Evolutionary conservation across 352 stramenopile genomes (phyloP).

Genomic region (Blastocystis sp.): DNA sequence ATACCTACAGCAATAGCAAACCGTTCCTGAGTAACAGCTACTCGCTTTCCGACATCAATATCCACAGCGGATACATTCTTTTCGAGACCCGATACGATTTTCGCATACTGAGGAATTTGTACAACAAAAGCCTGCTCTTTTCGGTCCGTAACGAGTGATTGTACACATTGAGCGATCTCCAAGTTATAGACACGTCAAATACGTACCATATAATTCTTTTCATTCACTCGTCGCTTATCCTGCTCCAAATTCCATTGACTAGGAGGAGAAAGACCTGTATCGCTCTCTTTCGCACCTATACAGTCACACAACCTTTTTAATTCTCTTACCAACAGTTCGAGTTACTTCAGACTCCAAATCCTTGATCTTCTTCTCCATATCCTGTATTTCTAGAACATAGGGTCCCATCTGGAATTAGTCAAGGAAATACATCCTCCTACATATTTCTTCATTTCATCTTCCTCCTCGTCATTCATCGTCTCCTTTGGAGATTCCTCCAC

Average conservation of each 20-base stretch:
- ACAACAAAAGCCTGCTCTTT: constrained; percentile 98
- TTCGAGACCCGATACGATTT: constrained; percentile 94
- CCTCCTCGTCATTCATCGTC: constrained; percentile 13
- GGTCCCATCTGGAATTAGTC: constrained; percentile 70
- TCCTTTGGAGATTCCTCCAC: neutral
- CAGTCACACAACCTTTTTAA: neutral
- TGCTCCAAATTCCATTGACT: constrained; percentile 96
- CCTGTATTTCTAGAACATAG: constrained; percentile 90
- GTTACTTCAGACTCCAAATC: constrained; percentile 84
- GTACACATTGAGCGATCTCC: constrained; percentile 87
- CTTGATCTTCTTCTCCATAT: constrained; percentile 96
- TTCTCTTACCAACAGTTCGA: constrained; percentile 72
- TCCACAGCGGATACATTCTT: constrained; percentile 96
- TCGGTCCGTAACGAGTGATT: constrained; percentile 82
- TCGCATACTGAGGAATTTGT: constrained; percentile 99
- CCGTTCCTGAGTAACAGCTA: constrained; percentile 78
- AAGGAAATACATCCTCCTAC: neutral
- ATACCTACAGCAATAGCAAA: constrained; percentile 51
- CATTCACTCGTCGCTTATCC: constrained; percentile 99
- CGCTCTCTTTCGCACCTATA: constrained; percentile 90
- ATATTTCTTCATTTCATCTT: constrained; percentile 61
- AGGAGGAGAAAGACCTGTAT: constrained; percentile 92
- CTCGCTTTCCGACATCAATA: constrained; percentile 98
- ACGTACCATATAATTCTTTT: constrained; percentile 73
- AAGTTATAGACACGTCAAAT: constrained; percentile 30